These are phyloP conservation scores for Penicillium sp. DNA, from an alignment of 2,329 filamentous ascomycete species.

Conservation along the genomic window DNA sequence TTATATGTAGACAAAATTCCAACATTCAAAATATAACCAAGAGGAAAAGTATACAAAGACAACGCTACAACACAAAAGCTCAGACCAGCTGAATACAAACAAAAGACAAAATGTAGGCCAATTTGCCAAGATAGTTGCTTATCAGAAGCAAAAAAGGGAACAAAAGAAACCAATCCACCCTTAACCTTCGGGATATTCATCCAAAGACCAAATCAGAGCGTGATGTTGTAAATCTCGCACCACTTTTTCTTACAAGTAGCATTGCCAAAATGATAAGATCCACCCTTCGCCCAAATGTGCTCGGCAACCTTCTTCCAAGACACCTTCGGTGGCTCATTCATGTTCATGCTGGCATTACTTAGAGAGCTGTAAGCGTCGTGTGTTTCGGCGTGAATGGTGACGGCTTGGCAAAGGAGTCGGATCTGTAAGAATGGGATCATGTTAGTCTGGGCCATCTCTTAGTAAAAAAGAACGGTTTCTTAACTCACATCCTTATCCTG, in stretches of 20 bases:
- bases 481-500: constrained; percentile 44
- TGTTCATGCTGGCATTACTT: neutral
- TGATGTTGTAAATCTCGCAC: constrained; percentile 45
- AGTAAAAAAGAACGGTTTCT: neutral
- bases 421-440: constrained; percentile 30
- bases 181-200: rapidly evolving
- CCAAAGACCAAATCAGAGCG: constrained; percentile 8
- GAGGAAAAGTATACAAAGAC: neutral
- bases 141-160: neutral
- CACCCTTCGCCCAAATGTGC: constrained; percentile 53
- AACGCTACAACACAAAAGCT: neutral
- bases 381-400: constrained; percentile 27
- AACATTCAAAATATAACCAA: neutral
- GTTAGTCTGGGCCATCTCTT: neutral
- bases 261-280: constrained; percentile 60
- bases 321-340: constrained; percentile 43
- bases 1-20: neutral
- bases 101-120: neutral
- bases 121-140: neutral
- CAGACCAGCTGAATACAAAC: constrained; percentile 4
- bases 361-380: neutral
- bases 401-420: constrained; percentile 42
- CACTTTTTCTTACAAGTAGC: constrained; percentile 65
- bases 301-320: constrained; percentile 61
- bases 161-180: neutral